Percentiles rank a stretch among this genome's conserved stretches.
Evolutionary conservation across 1,139 yeast genomes (phyloP).

Genomic region (Tardiomyces depauwii): DNA sequence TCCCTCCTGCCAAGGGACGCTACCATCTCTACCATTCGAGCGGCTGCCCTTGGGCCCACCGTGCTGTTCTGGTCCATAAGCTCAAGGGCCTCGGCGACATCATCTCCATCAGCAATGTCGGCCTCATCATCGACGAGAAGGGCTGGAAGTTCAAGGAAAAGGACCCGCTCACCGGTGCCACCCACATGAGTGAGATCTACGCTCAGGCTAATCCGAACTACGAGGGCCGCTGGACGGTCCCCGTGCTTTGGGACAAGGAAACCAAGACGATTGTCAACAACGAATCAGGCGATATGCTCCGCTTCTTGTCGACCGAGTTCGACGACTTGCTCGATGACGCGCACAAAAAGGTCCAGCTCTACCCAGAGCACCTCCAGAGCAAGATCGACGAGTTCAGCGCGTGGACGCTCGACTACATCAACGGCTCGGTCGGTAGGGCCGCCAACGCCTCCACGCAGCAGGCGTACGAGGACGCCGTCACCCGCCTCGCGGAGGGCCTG

Average conservation of each 20-base stretch:
- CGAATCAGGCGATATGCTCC: constrained; percentile 78
- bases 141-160: constrained; percentile 82
- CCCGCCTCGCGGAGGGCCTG: constrained; percentile 50
- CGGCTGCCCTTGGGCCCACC: constrained; percentile 74
- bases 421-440: constrained; percentile 79
- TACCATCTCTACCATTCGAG: constrained; percentile 80
- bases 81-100: constrained; percentile 60
- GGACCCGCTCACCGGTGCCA: constrained; percentile 55
- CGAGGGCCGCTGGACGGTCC: constrained; percentile 78
- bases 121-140: constrained; percentile 70
- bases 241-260: constrained; percentile 84
- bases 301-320: constrained; percentile 69
- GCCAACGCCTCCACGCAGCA: constrained; percentile 80
- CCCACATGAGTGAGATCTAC: constrained; percentile 59
- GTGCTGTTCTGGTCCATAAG: constrained; percentile 53
- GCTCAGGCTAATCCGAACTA: constrained; percentile 66
- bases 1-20: constrained; percentile 62
- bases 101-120: constrained; percentile 54
- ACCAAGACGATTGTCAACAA: constrained; percentile 73
- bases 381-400: constrained; percentile 65
- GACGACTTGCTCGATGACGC: constrained; percentile 37
- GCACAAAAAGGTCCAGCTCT: constrained; percentile 43
- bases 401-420: constrained; percentile 74
- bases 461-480: constrained; percentile 63
- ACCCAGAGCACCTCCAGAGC: constrained; percentile 42